Conservation (phyloP, 2,329 filamentous ascomycete species). For the Colletotrichum cuscutae region DNA sequence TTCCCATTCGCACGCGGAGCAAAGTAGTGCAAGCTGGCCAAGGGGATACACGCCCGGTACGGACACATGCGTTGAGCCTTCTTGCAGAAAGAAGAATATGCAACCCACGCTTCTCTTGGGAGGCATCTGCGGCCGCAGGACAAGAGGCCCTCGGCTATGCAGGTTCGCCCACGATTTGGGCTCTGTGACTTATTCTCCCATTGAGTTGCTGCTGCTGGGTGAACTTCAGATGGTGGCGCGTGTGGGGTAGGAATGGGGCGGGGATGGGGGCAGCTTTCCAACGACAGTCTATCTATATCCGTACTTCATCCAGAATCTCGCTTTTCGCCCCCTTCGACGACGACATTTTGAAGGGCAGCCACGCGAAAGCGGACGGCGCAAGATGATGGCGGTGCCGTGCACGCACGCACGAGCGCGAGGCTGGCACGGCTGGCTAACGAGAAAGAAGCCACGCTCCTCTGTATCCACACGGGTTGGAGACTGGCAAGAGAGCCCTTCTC, state of each 20-base stretch:
- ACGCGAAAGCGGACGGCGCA: background rate
- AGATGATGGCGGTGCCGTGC: background rate
- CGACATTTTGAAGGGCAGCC: background rate
- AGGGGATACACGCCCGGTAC: background rate
- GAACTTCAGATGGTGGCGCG: conserved; percentile 32
- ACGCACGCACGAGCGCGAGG: background rate
- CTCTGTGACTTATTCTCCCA: background rate
- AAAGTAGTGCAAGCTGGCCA: conserved; percentile 10
- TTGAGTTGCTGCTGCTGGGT: background rate
- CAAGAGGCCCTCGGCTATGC: conserved; percentile 52
- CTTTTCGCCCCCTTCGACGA: background rate
- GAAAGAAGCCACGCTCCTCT: background rate
- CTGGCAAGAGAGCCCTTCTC: background rate
- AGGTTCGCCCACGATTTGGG: conserved; percentile 37
- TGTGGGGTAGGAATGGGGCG: conserved; percentile 17
- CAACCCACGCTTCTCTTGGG: conserved; percentile 35
- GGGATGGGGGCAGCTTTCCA: background rate
- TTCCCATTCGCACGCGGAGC: conserved; percentile 7
- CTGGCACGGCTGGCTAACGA: background rate
- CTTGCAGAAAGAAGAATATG: conserved; percentile 33
- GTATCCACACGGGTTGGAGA: background rate
- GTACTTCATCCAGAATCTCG: too few species aligned
- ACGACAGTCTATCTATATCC: background rate
- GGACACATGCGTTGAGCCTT: conserved; percentile 20
- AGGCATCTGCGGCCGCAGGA: conserved; percentile 44